A percentile compares a stretch with the other conserved stretches of the same genome.
Evolutionary conservation across 179 eudicot species (phyloP).

Genomic region (Actinidia chinensis): DNA sequence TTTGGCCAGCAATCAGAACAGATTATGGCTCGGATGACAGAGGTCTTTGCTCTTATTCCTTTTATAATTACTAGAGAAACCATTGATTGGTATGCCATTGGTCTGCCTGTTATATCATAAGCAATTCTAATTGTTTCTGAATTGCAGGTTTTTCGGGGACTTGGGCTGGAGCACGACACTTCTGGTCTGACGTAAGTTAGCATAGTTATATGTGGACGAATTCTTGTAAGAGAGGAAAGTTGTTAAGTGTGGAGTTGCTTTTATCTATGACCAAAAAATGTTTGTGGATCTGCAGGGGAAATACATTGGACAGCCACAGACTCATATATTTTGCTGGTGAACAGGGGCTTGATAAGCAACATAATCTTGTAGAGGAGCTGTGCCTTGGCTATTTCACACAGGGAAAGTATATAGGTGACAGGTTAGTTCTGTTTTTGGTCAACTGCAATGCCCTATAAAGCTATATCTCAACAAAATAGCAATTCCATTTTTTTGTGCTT

Average conservation of each 20-base stretch:
- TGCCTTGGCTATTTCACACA: slow-evolving; percentile 75
- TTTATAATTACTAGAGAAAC: not conserved
- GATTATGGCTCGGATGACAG: slow-evolving; percentile 56
- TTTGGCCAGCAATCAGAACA: slow-evolving; percentile 62
- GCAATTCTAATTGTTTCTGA: slow-evolving; percentile 4
- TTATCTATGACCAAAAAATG: not conserved
- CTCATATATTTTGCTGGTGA: slow-evolving; percentile 83
- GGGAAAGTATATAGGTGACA: slow-evolving; percentile 82
- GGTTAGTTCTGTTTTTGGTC: slow-evolving; percentile 32
- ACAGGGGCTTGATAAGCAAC: slow-evolving; percentile 71
- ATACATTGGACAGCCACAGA: slow-evolving; percentile 85
- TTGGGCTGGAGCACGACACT: slow-evolving; percentile 65
- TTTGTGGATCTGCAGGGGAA: slow-evolving; percentile 52
- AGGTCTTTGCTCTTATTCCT: slow-evolving; percentile 39
- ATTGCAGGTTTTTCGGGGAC: slow-evolving; percentile 61
- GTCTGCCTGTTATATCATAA: not conserved
- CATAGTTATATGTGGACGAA: not conserved
- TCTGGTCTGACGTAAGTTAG: slow-evolving; percentile 79
- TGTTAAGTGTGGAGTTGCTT: not conserved
- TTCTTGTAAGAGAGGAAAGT: slow-evolving; percentile 1
- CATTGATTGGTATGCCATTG: no score
- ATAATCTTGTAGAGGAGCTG: slow-evolving; percentile 72
- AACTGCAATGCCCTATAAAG: not conserved
- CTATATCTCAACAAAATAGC: not conserved
- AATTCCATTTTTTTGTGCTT: not conserved